Evolutionary conservation across 2,329 filamentous ascomycete genomes (phyloP).

Genomic region (Xylaria hypoxylon): DNA sequence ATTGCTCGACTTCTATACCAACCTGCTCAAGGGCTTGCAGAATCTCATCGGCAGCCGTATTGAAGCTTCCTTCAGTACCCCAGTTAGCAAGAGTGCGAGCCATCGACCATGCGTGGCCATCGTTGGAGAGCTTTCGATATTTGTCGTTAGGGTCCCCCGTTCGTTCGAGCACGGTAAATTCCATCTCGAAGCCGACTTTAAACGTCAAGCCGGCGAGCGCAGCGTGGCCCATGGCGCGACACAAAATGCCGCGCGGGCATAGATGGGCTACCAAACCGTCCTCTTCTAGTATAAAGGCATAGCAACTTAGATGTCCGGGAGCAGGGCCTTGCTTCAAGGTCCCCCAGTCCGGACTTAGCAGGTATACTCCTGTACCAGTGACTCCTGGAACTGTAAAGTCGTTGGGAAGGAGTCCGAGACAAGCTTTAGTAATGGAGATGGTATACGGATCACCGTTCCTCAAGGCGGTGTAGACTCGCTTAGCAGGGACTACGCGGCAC

Average conservation of each 20-base stretch:
- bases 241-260: slow-evolving; percentile 75
- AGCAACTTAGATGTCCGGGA: slow-evolving; percentile 72
- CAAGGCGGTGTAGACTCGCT: slow-evolving; percentile 63
- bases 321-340: slow-evolving; percentile 70
- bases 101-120: slow-evolving; percentile 78
- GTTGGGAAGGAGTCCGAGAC: slow-evolving; percentile 75
- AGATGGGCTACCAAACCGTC: slow-evolving; percentile 62
- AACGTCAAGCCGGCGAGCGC: slow-evolving; percentile 66
- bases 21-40: slow-evolving; percentile 68
- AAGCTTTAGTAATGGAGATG: slow-evolving; percentile 73
- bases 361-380: slow-evolving; percentile 72
- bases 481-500: slow-evolving; percentile 74
- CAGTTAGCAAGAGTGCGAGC: slow-evolving; percentile 72
- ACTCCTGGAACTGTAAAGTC: slow-evolving; percentile 68
- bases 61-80: slow-evolving; percentile 54
- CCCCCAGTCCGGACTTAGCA: slow-evolving; percentile 72
- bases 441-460: slow-evolving; percentile 57
- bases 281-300: slow-evolving; percentile 72
- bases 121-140: slow-evolving; percentile 61
- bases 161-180: slow-evolving; percentile 76
- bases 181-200: slow-evolving; percentile 83
- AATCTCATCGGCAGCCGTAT: slow-evolving; percentile 74
- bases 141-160: slow-evolving; percentile 49
- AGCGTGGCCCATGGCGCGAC: slow-evolving; percentile 64
- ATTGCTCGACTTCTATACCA: slow-evolving; percentile 75